Base-by-base conservation (phyloP, 2,329 filamentous ascomycete genomes). In the Biscogniauxia marginata region DNA sequence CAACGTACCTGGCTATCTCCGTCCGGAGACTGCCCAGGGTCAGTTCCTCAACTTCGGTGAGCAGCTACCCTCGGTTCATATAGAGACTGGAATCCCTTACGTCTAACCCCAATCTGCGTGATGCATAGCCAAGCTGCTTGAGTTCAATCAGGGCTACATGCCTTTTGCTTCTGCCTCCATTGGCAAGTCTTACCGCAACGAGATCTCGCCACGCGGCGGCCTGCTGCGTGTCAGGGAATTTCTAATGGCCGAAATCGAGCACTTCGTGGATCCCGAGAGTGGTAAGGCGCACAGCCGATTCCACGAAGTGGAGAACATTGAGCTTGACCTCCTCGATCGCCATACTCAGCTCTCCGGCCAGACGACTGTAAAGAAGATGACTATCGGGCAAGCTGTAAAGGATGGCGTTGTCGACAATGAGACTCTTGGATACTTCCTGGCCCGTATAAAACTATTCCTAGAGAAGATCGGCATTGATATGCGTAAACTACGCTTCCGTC, bases 201-300 rank as follows among this genome's bases (percentile, higher is more conserved):
- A 99, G 72, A 97, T 99, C 66, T 97, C 95, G 0, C 95, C 95
- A 8, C 86, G 95, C 54, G 85, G 91, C 62, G 95, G 95, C 76
- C 86, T 99, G 44, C 78, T 99, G 56, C 89, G 95, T 66, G 95
- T 99, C 46, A 90, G 95, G 67, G 95, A 99, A 74, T 98, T 99
- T 78, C 77, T 97, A 67, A 98, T 99, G 95, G 95, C 93, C 21
- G 95, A 99, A 77, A 96, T 99, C 66, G 95, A 99, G 79, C 95
- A 99, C 75, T 99, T 55, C 48, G 95, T 99, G 64, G 95, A 99
- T 69, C 95, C 95, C 9, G 82, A 95, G 69, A 86, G 91, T 70
- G 91, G 92, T 76, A 99, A 99, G 85, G 96, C 95, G 78, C 95
- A 99, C 73, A 77, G 83, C 52, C 89, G 93, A 55, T 99, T 99